Conservation (phyloP, 257 asterid genomes). For the Asclepias syriaca region DNA sequence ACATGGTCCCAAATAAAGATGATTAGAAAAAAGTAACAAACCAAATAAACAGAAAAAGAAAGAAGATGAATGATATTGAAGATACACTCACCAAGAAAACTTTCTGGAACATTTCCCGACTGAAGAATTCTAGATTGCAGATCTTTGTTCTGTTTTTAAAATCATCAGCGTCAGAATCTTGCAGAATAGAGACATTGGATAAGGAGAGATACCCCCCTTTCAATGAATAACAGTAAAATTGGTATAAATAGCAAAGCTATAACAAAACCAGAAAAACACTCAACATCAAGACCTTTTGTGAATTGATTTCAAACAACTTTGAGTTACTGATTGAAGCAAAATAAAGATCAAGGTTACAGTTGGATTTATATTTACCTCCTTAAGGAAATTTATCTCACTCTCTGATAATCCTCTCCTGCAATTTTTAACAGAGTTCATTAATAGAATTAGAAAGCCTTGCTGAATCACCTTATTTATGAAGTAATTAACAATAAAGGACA, state of each 20-base stretch:
- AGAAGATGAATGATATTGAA: conserved; percentile 11
- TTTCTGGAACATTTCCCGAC: conserved; percentile 71
- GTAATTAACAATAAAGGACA: background rate
- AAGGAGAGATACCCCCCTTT: conserved; percentile 7
- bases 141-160: conserved; percentile 60
- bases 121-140: conserved; percentile 79
- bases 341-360: conserved; percentile 7
- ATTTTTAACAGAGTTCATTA: conserved; percentile 25
- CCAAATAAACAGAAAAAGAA: conserved; percentile 11
- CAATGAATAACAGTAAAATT: conserved; percentile 15
- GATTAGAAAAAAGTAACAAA: background rate
- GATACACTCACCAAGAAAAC: conserved; percentile 59
- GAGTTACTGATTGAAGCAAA: conserved; percentile 13
- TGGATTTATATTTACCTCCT: conserved; percentile 53
- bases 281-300: background rate
- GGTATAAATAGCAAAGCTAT: background rate
- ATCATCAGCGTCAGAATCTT: conserved; percentile 8
- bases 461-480: background rate
- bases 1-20: conserved; percentile 14
- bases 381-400: conserved; percentile 67
- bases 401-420: conserved; percentile 94
- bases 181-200: background rate
- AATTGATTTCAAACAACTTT: conserved; percentile 9
- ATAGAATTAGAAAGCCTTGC: conserved; percentile 17
- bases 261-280: background rate